These are phyloP conservation scores for Pseudogymnoascus sp. DNA, from an alignment of 2,329 filamentous ascomycete species.

Conservation along the genomic window DNA sequence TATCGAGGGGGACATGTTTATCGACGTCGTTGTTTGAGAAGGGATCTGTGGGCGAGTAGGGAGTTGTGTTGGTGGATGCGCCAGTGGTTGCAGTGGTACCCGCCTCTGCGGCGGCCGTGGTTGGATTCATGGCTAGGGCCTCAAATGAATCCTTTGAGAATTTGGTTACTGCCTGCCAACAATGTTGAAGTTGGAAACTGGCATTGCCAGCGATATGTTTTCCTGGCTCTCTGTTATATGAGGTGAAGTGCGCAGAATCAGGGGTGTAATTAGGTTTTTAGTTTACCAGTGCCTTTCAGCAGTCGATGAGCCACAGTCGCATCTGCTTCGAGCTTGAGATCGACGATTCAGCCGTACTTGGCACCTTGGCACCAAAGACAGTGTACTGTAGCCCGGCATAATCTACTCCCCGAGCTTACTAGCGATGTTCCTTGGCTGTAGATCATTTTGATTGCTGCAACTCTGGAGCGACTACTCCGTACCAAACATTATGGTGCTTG, in stretches of 20 bases:
- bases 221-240: neutral
- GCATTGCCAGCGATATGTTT: neutral
- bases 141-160: neutral
- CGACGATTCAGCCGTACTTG: neutral
- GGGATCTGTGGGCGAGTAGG: neutral
- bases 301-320: neutral
- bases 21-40: neutral
- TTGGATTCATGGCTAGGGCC: neutral
- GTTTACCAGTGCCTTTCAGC: neutral
- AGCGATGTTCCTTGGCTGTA: neutral
- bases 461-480: neutral
- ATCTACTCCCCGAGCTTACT: neutral
- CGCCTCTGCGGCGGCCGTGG: neutral
- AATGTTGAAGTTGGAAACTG: neutral
- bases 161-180: neutral
- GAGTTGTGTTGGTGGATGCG: neutral
- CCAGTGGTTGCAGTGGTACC: neutral
- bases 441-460: neutral
- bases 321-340: neutral
- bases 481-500: neutral
- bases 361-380: neutral
- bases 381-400: neutral
- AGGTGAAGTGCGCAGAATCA: neutral
- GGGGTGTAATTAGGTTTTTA: neutral
- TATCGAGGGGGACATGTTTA: neutral